A percentile compares a stretch with the other conserved stretches of the same genome.
These are phyloP conservation scores for Ormosia semicastrata DNA, from an alignment of 306 rosid genomes.

Conservation along the genomic window DNA sequence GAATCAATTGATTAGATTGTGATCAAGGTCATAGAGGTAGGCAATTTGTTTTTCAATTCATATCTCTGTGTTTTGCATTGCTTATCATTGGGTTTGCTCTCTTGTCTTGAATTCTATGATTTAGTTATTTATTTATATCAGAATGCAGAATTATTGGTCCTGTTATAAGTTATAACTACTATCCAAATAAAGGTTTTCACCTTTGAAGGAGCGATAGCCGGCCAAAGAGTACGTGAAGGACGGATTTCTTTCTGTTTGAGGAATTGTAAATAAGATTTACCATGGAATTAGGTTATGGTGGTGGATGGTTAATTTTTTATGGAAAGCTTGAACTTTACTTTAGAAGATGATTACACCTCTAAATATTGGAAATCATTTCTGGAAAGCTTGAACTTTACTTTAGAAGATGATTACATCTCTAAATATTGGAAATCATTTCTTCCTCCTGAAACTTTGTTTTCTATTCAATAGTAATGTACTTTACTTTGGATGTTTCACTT, in stretches of 20 bases:
- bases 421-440: too few relatives aligned
- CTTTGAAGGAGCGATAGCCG: neutral
- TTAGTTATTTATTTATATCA: neutral
- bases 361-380: too few relatives aligned
- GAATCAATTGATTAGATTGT: slow-evolving; percentile 7
- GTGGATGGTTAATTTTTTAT: too few relatives aligned
- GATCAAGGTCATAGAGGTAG: slow-evolving; percentile 30
- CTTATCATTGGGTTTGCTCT: neutral
- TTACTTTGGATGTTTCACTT: neutral
- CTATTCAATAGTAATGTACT: neutral
- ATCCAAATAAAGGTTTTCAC: neutral
- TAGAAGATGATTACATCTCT: too few relatives aligned
- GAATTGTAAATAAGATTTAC: slow-evolving; percentile 10
- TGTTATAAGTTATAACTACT: neutral
- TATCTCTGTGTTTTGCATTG: neutral
- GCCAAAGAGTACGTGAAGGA: neutral
- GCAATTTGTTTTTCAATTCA: neutral
- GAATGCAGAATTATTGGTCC: neutral
- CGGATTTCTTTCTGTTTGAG: neutral
- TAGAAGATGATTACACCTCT: too few relatives aligned
- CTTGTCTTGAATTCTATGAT: neutral
- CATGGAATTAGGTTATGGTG: too few relatives aligned
- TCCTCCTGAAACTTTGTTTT: neutral
- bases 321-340: too few relatives aligned
- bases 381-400: too few relatives aligned